Percentiles rank a stretch among this genome's conserved stretches.
These are phyloP conservation scores for Candida corydali DNA, from an alignment of 805 yeast species.

Conservation along the genomic window DNA sequence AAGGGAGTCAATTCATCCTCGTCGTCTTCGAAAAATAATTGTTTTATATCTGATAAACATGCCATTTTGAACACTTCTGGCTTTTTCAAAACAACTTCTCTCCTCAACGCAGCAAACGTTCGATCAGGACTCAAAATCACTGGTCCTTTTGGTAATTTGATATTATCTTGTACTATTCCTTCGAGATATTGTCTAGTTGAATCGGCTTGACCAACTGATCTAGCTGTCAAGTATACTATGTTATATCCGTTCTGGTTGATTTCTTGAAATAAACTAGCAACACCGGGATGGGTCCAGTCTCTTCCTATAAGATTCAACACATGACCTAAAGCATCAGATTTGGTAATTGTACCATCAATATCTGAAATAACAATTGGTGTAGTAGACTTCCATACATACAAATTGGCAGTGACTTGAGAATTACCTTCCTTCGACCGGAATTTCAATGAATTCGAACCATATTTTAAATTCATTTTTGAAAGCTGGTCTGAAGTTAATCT, in stretches of 20 bases:
- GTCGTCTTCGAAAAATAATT: constrained; percentile 43
- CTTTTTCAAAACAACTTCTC: constrained; percentile 90
- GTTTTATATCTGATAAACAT: constrained; percentile 79
- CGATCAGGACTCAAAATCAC: constrained; percentile 94
- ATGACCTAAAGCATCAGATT: constrained; percentile 96
- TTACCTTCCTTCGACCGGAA: constrained; percentile 83
- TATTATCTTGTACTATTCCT: constrained; percentile 71
- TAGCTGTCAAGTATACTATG: constrained; percentile 87
- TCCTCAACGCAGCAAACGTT: constrained; percentile 87
- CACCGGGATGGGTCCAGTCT: constrained; percentile 98
- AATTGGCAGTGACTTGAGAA: constrained; percentile 66
- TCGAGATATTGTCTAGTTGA: constrained; percentile 78
- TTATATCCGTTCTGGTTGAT: constrained; percentile 86
- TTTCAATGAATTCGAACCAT: constrained; percentile 74
- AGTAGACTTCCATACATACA: constrained; percentile 78
- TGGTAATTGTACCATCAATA: constrained; percentile 96
- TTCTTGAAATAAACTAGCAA: constrained; percentile 86
- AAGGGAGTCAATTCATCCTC: constrained; percentile 60
- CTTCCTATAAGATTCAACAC: constrained; percentile 88
- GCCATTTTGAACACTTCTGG: constrained; percentile 99
- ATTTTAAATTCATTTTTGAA: constrained; percentile 62
- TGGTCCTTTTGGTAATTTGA: constrained; percentile 79
- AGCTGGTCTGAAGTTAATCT: constrained; percentile 90
- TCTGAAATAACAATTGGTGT: constrained; percentile 94
- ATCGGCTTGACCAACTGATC: constrained; percentile 95